These are phyloP conservation scores for Yarrowia sp. DNA, from an alignment of 805 yeast genomes.

Conservation along the genomic window DNA sequence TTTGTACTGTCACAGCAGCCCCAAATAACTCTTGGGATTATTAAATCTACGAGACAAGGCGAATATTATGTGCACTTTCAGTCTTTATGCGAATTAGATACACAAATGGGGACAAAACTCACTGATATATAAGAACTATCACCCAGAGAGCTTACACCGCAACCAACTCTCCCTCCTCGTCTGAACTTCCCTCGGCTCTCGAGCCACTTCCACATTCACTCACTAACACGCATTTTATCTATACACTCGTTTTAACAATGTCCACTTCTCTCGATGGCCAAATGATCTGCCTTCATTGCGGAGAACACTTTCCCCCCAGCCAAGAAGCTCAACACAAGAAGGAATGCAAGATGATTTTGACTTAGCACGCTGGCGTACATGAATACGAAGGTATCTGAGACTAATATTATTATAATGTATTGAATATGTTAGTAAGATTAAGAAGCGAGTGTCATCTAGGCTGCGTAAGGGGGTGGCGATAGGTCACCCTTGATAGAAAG, in stretches of 20 bases:
- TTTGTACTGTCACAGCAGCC: too few species aligned
- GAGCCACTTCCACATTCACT: neutral
- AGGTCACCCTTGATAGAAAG: slow-evolving; percentile 3
- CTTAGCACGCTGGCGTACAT: neutral
- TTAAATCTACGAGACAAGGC: too few species aligned
- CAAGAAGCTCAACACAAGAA: slow-evolving; percentile 22
- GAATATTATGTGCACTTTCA: too few species aligned
- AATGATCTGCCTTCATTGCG: slow-evolving; percentile 32
- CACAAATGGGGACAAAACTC: too few species aligned
- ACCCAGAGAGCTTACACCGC: too few species aligned
- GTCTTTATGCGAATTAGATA: too few species aligned
- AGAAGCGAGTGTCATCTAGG: neutral
- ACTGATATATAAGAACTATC: too few species aligned
- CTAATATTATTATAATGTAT: neutral
- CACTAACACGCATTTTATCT: neutral
- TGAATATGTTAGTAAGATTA: neutral
- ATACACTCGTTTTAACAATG: slow-evolving; percentile 6
- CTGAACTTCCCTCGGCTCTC: neutral
- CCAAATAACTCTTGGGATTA: too few species aligned
- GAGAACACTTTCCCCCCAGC: slow-evolving; percentile 28
- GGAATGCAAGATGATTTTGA: slow-evolving; percentile 23
- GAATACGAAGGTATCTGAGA: neutral
- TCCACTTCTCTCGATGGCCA: slow-evolving; percentile 5
- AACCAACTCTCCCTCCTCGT: neutral
- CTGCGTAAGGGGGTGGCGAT: slow-evolving; percentile 23